Percentiles rank a stretch among this genome's conserved stretches.
Evolutionary conservation across 805 yeast genomes (phyloP).

Genomic region (Wickerhamomyces mucosus): DNA sequence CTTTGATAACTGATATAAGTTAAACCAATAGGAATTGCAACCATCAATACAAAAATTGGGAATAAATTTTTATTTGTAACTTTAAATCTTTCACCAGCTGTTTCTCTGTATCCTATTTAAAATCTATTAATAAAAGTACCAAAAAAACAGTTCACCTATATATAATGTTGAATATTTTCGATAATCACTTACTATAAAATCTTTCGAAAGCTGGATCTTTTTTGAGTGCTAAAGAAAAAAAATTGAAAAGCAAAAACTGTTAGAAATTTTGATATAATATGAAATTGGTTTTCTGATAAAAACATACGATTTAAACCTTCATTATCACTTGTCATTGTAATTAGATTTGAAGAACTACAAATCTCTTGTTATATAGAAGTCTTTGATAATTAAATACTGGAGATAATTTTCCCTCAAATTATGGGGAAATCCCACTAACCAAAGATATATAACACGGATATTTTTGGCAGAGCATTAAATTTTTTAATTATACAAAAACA

Average conservation of each 20-base stretch:
- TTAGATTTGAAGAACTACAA: background rate
- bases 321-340: no score
- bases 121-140: conserved; percentile 2
- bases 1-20: conserved; percentile 16
- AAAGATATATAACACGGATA: no score
- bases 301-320: background rate
- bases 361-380: conserved; percentile 1
- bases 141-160: background rate
- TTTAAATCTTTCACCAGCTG: conserved; percentile 14
- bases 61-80: conserved; percentile 16
- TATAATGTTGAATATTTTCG: background rate
- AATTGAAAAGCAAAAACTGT: conserved; percentile 4
- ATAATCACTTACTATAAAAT: conserved; percentile 14
- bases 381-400: no score
- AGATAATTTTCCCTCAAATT: no score
- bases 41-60: conserved; percentile 12
- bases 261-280: no score
- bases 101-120: conserved; percentile 14
- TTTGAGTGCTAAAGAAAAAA: conserved; percentile 11
- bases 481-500: conserved; percentile 4
- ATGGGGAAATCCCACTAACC: no score
- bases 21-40: conserved; percentile 15
- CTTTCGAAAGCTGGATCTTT: conserved; percentile 19
- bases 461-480: no score
- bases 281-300: background rate